Base-by-base conservation (phyloP, 306 rosid species). In the Malus asiatica region DNA sequence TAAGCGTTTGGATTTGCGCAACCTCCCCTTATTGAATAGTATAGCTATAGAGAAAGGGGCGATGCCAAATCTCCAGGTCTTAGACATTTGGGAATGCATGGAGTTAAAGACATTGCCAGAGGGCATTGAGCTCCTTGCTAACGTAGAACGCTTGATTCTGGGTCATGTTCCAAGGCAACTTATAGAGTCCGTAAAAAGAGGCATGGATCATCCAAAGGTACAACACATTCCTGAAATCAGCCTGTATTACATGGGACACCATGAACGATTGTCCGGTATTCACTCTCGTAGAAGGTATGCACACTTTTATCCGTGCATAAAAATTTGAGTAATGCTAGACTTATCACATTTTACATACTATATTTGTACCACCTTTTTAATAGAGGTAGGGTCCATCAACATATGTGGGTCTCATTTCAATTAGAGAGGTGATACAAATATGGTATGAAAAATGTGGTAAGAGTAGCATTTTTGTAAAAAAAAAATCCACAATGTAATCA, bases 41-140 rank as follows among this genome's bases (percentile, higher is more conserved):
- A 20, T 71, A 71, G 11, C 6, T 6, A 42, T 71, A 29, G 66
- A 22, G 20, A 52, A 40, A 9, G 76, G 72, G 22, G 82, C 40
- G 32, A 78, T 78, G 68, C 60, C 77, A 3, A 29, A 25, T 78
- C 64, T 78, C 30, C 3, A 27, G 33, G 0, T 1, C 6, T 16
- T 78, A 4, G 0, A 3, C 0, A 13, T 78, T 35, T 6, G 14
- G 0, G 25, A 4, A 4, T 46, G 70, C 66, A 38, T 15, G 9
- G 16, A 71, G 3, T 53, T 78, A 66, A 62, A 62, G 77, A 23
- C 71, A 52, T 6, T 78, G 57, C 82, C 82, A 2, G 27, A 22
- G 11, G 77, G 82, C 20, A 25, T 72, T 65, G 82, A 78, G 53
- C 13, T 48, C 60, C 77, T 58, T n/a, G 1, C 55, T 6, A 40